phyloP scores from a whole-genome alignment of 352 stramenopile genomes.

The Phytophthora palmivora region DNA sequence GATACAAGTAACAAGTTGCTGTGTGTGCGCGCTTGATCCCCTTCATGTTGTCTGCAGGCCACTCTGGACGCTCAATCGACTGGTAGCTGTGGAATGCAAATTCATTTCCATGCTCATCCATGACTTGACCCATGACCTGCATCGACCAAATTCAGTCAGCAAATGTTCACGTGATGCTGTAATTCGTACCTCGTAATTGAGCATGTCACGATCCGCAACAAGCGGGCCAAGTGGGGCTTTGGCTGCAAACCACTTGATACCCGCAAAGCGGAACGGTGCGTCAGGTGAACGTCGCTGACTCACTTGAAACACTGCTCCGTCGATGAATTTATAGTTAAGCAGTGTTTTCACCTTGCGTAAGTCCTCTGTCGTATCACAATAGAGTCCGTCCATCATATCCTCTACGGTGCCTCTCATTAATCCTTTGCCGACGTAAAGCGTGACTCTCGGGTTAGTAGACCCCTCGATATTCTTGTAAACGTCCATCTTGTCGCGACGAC shows the following conservation, averaged over 20 bases:
- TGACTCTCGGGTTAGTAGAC: conserved; percentile 32
- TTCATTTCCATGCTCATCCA: conserved; percentile 44
- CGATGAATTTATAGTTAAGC: conserved; percentile 47
- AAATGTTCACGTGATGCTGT: background rate
- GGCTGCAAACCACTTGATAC: conserved; percentile 51
- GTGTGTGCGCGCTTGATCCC: conserved; percentile 41
- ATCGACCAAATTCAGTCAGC: background rate
- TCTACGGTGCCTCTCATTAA: conserved; percentile 44
- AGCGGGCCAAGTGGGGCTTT: conserved; percentile 34
- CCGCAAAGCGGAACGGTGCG: conserved; percentile 37
- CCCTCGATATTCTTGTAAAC: conserved; percentile 44
- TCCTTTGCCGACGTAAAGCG: conserved; percentile 42
- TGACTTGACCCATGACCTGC: conserved; percentile 38
- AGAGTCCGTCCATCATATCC: conserved; percentile 52
- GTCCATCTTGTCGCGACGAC: conserved; percentile 34
- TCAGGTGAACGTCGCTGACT: conserved; percentile 35
- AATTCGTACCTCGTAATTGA: conserved; percentile 40
- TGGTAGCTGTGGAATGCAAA: conserved; percentile 48
- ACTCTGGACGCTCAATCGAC: conserved; percentile 49
- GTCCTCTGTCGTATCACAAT: conserved; percentile 45
- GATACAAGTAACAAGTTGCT: conserved; percentile 43
- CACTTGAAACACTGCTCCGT: conserved; percentile 41
- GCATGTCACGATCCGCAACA: conserved; percentile 40
- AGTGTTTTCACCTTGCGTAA: conserved; percentile 39
- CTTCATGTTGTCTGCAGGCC: conserved; percentile 45